Conservation (phyloP, 345 rosid species). For the Aegle marmelos region DNA sequence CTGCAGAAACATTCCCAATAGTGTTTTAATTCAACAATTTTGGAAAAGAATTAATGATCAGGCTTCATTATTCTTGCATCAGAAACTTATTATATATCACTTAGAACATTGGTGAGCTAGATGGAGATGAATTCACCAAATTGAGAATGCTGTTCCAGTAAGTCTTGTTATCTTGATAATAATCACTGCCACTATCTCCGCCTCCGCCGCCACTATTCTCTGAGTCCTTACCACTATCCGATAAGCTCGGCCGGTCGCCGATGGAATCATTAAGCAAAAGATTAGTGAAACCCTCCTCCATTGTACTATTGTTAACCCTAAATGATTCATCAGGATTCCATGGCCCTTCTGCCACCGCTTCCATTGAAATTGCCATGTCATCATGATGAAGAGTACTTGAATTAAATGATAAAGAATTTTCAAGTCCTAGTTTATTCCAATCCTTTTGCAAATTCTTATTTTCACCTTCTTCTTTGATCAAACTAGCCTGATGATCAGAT, state of each 20-base stretch:
- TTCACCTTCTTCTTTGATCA: constrained; percentile 57
- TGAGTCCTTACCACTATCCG: constrained; percentile 45
- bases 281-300: constrained; percentile 80
- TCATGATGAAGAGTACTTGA: constrained; percentile 26
- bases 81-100: neutral
- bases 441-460: constrained; percentile 25
- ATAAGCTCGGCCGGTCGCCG: constrained; percentile 33
- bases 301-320: constrained; percentile 21
- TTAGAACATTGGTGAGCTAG: constrained; percentile 68
- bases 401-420: constrained; percentile 41
- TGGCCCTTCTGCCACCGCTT: constrained; percentile 20
- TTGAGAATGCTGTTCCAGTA: constrained; percentile 95
- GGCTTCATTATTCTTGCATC: neutral
- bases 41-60: too few species aligned
- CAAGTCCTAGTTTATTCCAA: constrained; percentile 48
- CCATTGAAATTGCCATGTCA: constrained; percentile 47
- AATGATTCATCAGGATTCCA: constrained; percentile 52
- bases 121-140: constrained; percentile 85
- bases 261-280: constrained; percentile 56
- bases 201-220: constrained; percentile 26
- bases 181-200: constrained; percentile 33
- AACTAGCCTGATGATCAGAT: constrained; percentile 27
- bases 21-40: neutral
- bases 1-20: neutral
- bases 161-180: constrained; percentile 82